Conservation (phyloP, 805 yeast species). For the Starmerella khaoyaiensis region DNA sequence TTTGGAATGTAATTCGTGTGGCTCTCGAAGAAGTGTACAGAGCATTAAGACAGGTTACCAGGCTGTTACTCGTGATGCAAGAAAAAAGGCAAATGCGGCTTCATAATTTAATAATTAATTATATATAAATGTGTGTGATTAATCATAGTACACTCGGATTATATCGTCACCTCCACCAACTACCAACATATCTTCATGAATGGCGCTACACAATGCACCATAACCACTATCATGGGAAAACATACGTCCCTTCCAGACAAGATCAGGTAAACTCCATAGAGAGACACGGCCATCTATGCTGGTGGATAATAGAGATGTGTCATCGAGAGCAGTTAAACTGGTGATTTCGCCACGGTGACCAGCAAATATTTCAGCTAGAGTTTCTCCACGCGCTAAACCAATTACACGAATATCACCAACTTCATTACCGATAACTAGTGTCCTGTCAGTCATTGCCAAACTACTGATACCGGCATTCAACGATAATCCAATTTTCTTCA, state of each 20-base stretch:
- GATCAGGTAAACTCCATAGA: constrained; percentile 20
- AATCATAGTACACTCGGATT: constrained; percentile 17
- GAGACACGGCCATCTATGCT: constrained; percentile 23
- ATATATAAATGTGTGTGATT: neutral
- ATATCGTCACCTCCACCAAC: constrained; percentile 22
- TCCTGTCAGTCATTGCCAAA: constrained; percentile 9
- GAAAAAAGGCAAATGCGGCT: constrained; percentile 20
- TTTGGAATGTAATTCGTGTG: constrained; percentile 96
- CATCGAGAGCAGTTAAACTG: constrained; percentile 3
- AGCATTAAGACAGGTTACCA: constrained; percentile 99
- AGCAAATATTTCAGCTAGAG: constrained; percentile 18
- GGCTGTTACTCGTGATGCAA: constrained; percentile 40
- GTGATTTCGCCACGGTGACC: constrained; percentile 21
- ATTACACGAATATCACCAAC: constrained; percentile 20
- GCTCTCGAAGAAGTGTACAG: constrained; percentile 90
- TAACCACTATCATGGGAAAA: constrained; percentile 21
- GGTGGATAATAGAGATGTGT: constrained; percentile 15
- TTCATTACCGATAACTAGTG: constrained; percentile 16
- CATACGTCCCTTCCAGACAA: constrained; percentile 22
- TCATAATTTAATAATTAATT: constrained; percentile 3
- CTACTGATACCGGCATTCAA: constrained; percentile 9
- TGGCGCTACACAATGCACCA: constrained; percentile 17
- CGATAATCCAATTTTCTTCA: constrained; percentile 14
- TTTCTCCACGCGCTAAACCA: constrained; percentile 17
- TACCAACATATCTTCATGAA: constrained; percentile 3